Conservation (phyloP, 257 asterid genomes). For the Lavandula angustifolia region DNA sequence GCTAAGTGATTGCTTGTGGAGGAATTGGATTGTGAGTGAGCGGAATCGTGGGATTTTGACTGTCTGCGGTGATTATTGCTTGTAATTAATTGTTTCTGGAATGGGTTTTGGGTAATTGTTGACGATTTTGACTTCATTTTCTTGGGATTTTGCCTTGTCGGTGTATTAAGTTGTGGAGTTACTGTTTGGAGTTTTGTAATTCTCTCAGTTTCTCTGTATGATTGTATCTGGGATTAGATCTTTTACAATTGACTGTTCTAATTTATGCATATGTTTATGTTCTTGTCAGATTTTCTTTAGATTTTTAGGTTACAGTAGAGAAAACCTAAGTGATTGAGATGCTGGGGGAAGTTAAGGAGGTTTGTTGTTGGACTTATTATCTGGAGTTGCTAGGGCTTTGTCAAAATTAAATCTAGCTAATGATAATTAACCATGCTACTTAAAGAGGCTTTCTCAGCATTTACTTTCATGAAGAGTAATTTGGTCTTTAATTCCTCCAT, state of each 20-base stretch:
- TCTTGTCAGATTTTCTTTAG: not conserved
- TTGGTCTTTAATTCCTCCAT: not conserved
- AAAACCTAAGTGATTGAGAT: slow-evolving; percentile 20
- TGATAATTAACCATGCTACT: not conserved
- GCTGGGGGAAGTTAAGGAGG: not conserved
- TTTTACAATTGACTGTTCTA: not conserved
- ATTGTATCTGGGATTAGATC: slow-evolving; percentile 21
- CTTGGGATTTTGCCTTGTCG: slow-evolving; percentile 25
- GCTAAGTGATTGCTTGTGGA: not conserved
- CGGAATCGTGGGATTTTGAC: slow-evolving; percentile 7
- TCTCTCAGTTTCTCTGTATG: slow-evolving; percentile 15
- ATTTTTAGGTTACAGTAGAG: not conserved
- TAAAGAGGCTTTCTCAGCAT: not conserved
- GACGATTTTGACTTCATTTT: slow-evolving; percentile 32
- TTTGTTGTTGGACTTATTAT: slow-evolving; percentile 2
- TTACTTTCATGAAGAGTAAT: slow-evolving; percentile 12
- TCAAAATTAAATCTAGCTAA: not conserved
- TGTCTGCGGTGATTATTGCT: slow-evolving; percentile 25
- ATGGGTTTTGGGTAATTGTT: slow-evolving; percentile 36
- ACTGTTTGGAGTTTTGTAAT: slow-evolving; percentile 17
- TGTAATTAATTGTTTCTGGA: slow-evolving; percentile 33
- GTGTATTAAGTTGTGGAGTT: slow-evolving; percentile 16
- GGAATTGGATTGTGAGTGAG: slow-evolving; percentile 13
- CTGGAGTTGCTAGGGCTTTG: slow-evolving; percentile 2
- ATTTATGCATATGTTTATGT: slow-evolving; percentile 7